Evolutionary conservation across 495 filamentous ascomycete species (phyloP).

Genomic region (Aspergillus biplanus): DNA sequence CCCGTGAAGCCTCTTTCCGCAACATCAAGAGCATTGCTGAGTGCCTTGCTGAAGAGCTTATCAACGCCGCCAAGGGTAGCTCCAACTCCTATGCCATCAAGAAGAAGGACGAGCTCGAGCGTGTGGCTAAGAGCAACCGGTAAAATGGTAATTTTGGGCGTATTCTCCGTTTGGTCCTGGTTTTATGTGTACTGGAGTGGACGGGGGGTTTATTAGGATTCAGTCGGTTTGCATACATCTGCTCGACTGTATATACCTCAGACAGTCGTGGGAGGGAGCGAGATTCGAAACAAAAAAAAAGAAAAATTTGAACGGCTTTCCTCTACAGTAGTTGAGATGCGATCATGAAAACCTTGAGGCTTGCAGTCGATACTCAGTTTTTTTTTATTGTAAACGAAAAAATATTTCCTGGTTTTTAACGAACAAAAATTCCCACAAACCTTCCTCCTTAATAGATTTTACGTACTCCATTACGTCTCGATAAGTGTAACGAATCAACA

Average conservation of each 20-base stretch:
- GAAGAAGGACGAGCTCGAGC: slow-evolving; percentile 99
- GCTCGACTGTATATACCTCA: slow-evolving; percentile 51
- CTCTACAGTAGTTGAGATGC: slow-evolving; percentile 51
- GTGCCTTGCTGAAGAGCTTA: slow-evolving; percentile 99
- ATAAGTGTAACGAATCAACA: too few relatives aligned
- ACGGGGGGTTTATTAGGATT: slow-evolving; percentile 53
- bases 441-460: background rate
- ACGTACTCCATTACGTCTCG: background rate
- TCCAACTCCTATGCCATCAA: slow-evolving; percentile 99
- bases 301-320: slow-evolving; percentile 45
- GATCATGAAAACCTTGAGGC: slow-evolving; percentile 49
- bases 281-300: slow-evolving; percentile 44
- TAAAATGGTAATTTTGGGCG: slow-evolving; percentile 60
- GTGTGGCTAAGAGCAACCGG: slow-evolving; percentile 99
- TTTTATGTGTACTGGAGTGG: slow-evolving; percentile 53
- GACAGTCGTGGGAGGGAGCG: slow-evolving; percentile 47
- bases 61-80: slow-evolving; percentile 99
- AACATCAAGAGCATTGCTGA: slow-evolving; percentile 99
- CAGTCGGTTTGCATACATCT: slow-evolving; percentile 53
- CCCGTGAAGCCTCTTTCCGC: slow-evolving; percentile 95
- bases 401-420: slow-evolving; percentile 26
- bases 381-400: slow-evolving; percentile 35
- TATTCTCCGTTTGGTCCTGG: slow-evolving; percentile 53
- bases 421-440: background rate
- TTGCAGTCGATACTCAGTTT: slow-evolving; percentile 34